These are phyloP conservation scores for Leishmania tarentolae DNA, from an alignment of 208 protist species.

Conservation along the genomic window DNA sequence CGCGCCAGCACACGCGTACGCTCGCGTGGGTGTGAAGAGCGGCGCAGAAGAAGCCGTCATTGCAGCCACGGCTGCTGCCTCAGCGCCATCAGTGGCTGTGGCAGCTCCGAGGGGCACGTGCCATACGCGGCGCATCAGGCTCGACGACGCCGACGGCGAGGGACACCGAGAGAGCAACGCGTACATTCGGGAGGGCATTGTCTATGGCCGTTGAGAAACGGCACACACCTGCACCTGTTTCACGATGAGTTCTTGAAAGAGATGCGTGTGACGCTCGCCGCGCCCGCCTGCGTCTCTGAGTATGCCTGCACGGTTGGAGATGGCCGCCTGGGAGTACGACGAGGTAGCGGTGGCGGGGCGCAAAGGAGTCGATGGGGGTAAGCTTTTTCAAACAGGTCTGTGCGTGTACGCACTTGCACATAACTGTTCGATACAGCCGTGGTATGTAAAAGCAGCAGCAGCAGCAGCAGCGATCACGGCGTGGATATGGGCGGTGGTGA, in stretches of 20 bases:
- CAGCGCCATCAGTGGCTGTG: not conserved
- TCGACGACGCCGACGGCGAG: not conserved
- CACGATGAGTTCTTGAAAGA: not conserved
- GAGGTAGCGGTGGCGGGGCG: not conserved
- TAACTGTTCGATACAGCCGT: not conserved
- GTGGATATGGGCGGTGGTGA: not conserved
- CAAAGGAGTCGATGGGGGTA: not conserved
- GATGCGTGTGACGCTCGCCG: not conserved
- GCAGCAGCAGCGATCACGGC: not conserved
- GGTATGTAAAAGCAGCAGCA: not conserved
- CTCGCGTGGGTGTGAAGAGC: not conserved
- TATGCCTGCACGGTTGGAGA: not conserved
- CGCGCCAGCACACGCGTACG: not conserved
- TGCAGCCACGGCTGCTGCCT: not conserved
- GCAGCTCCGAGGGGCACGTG: not conserved
- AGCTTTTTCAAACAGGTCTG: not conserved
- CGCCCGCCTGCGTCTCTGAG: not conserved
- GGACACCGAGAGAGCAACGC: not conserved
- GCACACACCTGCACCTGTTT: not conserved
- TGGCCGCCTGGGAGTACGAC: not conserved
- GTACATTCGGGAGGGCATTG: not conserved
- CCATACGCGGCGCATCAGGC: not conserved
- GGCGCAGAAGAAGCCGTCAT: not conserved
- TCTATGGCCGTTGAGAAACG: not conserved
- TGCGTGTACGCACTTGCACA: not conserved